Evolutionary conservation across 1,139 yeast species (phyloP).

Genomic region (Yamadazyma jaroonii): DNA sequence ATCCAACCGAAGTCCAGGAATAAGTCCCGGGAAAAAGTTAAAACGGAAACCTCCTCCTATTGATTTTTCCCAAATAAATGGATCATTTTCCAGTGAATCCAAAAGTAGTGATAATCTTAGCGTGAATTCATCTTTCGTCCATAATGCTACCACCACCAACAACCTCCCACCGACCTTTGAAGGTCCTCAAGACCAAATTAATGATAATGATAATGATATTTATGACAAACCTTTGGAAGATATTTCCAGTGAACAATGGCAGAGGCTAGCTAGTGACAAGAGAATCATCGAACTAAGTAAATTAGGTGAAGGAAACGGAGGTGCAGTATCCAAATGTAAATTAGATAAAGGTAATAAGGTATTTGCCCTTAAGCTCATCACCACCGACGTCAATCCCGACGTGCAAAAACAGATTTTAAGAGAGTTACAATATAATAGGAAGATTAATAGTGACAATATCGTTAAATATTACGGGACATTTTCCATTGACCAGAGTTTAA

Average conservation of each 20-base stretch:
- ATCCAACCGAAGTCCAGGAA: constrained; percentile 2
- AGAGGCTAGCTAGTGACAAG: constrained; percentile 50
- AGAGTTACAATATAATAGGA: constrained; percentile 82
- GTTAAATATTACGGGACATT: constrained; percentile 93
- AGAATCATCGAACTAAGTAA: constrained; percentile 43
- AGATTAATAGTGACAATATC: constrained; percentile 79
- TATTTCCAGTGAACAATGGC: constrained; percentile 80
- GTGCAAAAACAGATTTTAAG: constrained; percentile 82
- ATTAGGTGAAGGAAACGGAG: constrained; percentile 94
- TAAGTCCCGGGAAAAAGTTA: constrained; percentile 16
- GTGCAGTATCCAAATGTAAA: constrained; percentile 76
- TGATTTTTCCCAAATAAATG: constrained; percentile 35
- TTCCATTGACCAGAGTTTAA: constrained; percentile 69
- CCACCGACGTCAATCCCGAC: constrained; percentile 75
- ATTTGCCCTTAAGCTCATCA: constrained; percentile 84
- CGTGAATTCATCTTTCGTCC: not conserved
- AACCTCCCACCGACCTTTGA: no score
- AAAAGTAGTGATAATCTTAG: not conserved
- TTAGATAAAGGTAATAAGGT: constrained; percentile 26
- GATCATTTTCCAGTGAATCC: constrained; percentile 21
- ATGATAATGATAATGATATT: constrained; percentile 1
- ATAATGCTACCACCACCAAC: no score
- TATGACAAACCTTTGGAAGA: constrained; percentile 41
- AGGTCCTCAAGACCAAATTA: not conserved
- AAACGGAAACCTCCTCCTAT: constrained; percentile 46